phyloP scores from a whole-genome alignment of 1,139 yeast genomes.

The Saccharomyces hybrid region DNA sequence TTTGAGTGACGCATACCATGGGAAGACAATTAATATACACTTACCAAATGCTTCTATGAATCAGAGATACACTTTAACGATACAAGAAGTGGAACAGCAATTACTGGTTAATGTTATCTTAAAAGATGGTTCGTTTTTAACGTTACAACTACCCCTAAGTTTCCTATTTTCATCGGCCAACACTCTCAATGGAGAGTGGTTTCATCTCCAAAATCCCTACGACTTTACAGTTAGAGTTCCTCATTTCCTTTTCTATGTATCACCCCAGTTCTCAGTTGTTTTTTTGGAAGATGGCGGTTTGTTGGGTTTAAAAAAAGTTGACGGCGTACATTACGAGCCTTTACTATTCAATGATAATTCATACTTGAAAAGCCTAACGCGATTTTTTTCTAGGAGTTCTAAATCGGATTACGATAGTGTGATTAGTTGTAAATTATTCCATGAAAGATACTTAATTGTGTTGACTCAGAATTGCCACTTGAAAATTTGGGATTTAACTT shows the following conservation, averaged over 20 bases:
- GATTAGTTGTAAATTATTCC: slow-evolving; percentile 19
- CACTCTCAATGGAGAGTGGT: slow-evolving; percentile 42
- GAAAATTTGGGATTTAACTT: slow-evolving; percentile 48
- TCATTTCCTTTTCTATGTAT: slow-evolving; percentile 43
- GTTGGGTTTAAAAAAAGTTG: slow-evolving; percentile 41
- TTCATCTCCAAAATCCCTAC: slow-evolving; percentile 59
- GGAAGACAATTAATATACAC: slow-evolving; percentile 21
- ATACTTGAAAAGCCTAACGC: slow-evolving; percentile 39
- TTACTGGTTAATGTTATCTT: slow-evolving; percentile 22
- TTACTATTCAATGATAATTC: slow-evolving; percentile 51
- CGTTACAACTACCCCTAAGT: slow-evolving; percentile 28
- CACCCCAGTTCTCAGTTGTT: slow-evolving; percentile 41
- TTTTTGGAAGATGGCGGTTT: slow-evolving; percentile 68
- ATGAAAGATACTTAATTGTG: slow-evolving; percentile 20
- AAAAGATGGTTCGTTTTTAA: slow-evolving; percentile 33
- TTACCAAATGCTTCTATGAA: slow-evolving; percentile 24
- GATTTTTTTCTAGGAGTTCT: slow-evolving; percentile 19
- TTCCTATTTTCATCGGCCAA: slow-evolving; percentile 16
- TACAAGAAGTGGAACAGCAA: slow-evolving; percentile 12
- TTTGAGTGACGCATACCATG: slow-evolving; percentile 14
- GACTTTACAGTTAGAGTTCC: slow-evolving; percentile 68
- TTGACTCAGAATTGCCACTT: slow-evolving; percentile 32
- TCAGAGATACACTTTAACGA: slow-evolving; percentile 20
- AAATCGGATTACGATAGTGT: slow-evolving; percentile 17
- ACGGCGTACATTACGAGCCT: slow-evolving; percentile 41